Evolutionary conservation across 306 rosid species (phyloP).

Genomic region (Cucurbita ficifolia): DNA sequence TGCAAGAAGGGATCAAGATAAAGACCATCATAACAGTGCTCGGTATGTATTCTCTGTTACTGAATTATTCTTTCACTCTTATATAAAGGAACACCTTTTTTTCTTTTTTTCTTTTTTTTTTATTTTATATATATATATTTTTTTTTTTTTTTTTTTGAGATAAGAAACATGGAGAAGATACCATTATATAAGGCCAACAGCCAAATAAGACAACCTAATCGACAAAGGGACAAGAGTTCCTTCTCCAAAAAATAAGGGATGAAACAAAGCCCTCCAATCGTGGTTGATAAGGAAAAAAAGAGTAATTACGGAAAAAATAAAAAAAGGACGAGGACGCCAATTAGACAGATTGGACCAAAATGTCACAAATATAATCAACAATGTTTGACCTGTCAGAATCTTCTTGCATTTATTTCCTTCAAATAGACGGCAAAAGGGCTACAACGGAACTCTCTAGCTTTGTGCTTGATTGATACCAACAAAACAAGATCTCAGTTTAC

Average conservation of each 20-base stretch:
- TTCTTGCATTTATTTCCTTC: neutral
- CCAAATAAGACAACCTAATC: neutral
- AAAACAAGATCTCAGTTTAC: neutral
- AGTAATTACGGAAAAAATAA: neutral
- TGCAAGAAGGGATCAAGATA: slow-evolving; percentile 72
- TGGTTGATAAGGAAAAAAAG: neutral
- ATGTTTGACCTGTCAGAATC: neutral
- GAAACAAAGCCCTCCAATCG: neutral
- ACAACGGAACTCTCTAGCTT: neutral
- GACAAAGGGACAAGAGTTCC: neutral
- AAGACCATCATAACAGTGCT: slow-evolving; percentile 62
- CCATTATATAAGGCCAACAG: neutral
- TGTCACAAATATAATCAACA: neutral
- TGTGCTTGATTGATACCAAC: neutral
- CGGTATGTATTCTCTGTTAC: slow-evolving; percentile 48
- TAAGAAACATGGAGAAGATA: neutral
- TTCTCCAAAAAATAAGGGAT: neutral
- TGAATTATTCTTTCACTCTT: neutral
- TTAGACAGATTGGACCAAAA: neutral
- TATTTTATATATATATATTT: too few species aligned
- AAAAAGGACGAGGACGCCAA: neutral
- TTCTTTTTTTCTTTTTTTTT: too few species aligned
- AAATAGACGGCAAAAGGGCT: neutral
- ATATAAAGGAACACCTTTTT: neutral
- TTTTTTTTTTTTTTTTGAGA: neutral